A percentile compares a stretch with the other conserved stretches of the same genome.
Evolutionary conservation across 2,329 filamentous ascomycete genomes (phyloP).

Genomic region (Diatrype stigma): DNA sequence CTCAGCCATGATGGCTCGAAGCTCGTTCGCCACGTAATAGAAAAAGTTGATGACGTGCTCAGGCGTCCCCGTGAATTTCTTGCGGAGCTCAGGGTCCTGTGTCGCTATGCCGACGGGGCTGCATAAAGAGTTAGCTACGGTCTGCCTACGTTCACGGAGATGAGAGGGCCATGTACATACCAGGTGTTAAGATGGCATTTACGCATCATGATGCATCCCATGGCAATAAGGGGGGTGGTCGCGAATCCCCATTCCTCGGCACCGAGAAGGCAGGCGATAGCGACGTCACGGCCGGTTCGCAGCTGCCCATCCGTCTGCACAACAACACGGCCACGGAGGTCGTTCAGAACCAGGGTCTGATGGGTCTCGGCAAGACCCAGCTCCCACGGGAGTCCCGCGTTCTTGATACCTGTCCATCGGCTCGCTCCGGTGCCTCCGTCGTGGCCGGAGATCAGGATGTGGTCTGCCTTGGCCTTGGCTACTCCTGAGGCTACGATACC

Average conservation of each 20-base stretch:
- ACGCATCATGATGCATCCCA: slow-evolving; percentile 95
- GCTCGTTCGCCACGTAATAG: slow-evolving; percentile 94
- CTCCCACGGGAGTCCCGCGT: slow-evolving; percentile 95
- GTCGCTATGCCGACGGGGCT: slow-evolving; percentile 93
- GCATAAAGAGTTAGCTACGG: not conserved
- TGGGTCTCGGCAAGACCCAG: slow-evolving; percentile 94
- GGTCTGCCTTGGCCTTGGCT: slow-evolving; percentile 94
- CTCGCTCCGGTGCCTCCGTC: slow-evolving; percentile 96
- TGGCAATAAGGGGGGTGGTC: slow-evolving; percentile 88
- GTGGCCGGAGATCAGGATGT: slow-evolving; percentile 94
- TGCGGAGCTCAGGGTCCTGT: slow-evolving; percentile 87
- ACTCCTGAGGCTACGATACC: slow-evolving; percentile 97
- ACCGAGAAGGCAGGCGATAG: slow-evolving; percentile 89
- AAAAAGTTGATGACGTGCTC: slow-evolving; percentile 99
- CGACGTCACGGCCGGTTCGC: slow-evolving; percentile 86
- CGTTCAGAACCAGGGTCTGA: slow-evolving; percentile 92
- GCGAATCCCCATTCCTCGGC: slow-evolving; percentile 99
- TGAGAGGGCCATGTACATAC: slow-evolving; percentile 41
- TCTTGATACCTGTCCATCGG: slow-evolving; percentile 98
- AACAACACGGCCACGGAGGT: slow-evolving; percentile 89
- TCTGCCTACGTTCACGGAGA: not conserved
- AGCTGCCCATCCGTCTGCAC: slow-evolving; percentile 96
- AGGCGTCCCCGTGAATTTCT: slow-evolving; percentile 89
- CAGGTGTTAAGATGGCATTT: slow-evolving; percentile 68
- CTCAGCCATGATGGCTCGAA: slow-evolving; percentile 94